Conservation (phyloP, 305 asterid genomes). For the Solanum hybrid region DNA sequence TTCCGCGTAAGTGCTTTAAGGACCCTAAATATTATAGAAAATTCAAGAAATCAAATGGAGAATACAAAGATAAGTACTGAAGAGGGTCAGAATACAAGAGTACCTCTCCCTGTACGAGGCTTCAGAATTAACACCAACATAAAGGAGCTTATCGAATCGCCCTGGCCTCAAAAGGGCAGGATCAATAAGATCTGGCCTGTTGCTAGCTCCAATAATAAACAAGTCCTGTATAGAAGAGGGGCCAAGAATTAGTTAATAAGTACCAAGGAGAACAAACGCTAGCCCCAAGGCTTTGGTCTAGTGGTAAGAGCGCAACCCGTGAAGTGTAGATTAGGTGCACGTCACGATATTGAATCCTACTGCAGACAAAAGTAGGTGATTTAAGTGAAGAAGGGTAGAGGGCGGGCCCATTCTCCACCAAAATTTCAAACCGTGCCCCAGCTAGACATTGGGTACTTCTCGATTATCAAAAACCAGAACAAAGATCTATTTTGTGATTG, state of each 20-base stretch:
- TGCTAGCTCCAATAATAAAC: slow-evolving; percentile 95
- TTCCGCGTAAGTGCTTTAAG: slow-evolving; percentile 85
- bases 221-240: slow-evolving; percentile 45
- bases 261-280: not conserved
- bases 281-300: not conserved
- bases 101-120: slow-evolving; percentile 91
- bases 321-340: not conserved
- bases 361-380: not conserved
- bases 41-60: not conserved
- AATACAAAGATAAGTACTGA: not conserved
- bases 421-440: not conserved
- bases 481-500: not conserved
- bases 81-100: not conserved
- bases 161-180: slow-evolving; percentile 96
- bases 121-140: slow-evolving; percentile 93
- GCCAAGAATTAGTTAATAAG: slow-evolving; percentile 1
- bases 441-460: not conserved
- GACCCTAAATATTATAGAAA: slow-evolving; percentile 41
- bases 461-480: not conserved
- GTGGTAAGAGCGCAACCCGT: not conserved
- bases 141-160: slow-evolving; percentile 95
- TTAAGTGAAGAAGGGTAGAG: not conserved
- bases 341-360: not conserved
- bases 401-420: not conserved
- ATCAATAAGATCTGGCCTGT: slow-evolving; percentile 96